Base-by-base conservation (phyloP, 2,329 filamentous ascomycete species). In the Xylariaceae sp. region DNA sequence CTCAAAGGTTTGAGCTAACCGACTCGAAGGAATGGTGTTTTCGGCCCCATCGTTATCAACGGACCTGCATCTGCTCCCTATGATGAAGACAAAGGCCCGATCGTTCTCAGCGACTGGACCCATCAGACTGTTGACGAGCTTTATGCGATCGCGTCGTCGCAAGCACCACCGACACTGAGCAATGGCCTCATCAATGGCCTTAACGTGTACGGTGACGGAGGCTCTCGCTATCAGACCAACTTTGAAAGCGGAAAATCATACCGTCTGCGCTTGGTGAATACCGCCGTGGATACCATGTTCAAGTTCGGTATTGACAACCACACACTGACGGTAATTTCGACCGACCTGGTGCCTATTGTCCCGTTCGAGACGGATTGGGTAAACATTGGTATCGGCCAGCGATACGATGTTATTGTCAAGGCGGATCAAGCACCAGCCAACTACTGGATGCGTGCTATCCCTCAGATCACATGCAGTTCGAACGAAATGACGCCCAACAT, bases 91-190 rank as follows among this genome's bases (percentile, higher is more conserved):
- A 74, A 87, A 0, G 86, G 86, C 3, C 69, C 79, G 18, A 66
- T 88, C 1, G 76, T 84, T 18, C 69, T 88, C 5, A 80, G 77
- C 23, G 85, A 88, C 67, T 87, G 83, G 82, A 79, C 79, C 64
- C 80, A 83, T 61, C 62, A 67, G 15, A 76, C 74, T 1, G 73
- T 74, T 1, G 76, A 77, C 53, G 62, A 71, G 51, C 66, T 79
- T 1, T 74, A 72, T 53, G 53, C 52, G 9, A 8, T 51, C 5
- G 70, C 69, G 39, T 68, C 70, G 53, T 66, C 59, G 13, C 57
- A 55, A 42, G 71, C 66, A 4, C 73, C 76, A 5, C 75, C 75
- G 0, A 65, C 62, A 0, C 66, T 79, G 0, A 73, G 78, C 30
- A 84, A 76, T 72, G 75, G 76, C 1, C 73, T 71, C 6, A 70